These are phyloP conservation scores for Plenodomus biglobosus DNA, from an alignment of 2,329 filamentous ascomycete species.

Conservation along the genomic window DNA sequence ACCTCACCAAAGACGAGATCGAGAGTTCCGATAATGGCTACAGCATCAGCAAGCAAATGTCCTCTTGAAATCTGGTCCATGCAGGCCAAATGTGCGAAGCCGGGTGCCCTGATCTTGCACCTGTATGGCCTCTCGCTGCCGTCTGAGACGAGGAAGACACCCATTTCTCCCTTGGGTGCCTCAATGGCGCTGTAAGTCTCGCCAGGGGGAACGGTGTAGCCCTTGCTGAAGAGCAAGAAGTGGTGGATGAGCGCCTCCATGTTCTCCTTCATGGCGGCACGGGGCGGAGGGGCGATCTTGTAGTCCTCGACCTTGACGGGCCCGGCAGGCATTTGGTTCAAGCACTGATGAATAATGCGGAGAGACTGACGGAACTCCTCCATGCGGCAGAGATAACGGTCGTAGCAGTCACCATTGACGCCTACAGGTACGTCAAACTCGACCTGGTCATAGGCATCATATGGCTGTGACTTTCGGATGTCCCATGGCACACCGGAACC, in stretches of 20 bases:
- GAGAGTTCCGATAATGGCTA: constrained; percentile 77
- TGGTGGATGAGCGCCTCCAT: constrained; percentile 99
- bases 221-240: constrained; percentile 98
- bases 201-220: constrained; percentile 92
- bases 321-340: constrained; percentile 97
- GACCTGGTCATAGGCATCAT: constrained; percentile 96
- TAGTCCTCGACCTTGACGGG: constrained; percentile 97
- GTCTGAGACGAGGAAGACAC: constrained; percentile 92
- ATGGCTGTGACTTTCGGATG: constrained; percentile 93
- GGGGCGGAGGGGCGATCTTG: constrained; percentile 95
- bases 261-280: constrained; percentile 99
- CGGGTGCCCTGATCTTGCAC: constrained; percentile 95
- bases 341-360: constrained; percentile 96
- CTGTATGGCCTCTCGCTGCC: constrained; percentile 95
- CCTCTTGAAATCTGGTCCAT: constrained; percentile 94
- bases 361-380: constrained; percentile 98
- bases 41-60: constrained; percentile 92
- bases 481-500: constrained; percentile 96
- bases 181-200: constrained; percentile 98
- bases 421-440: constrained; percentile 98
- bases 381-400: constrained; percentile 98
- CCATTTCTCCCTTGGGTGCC: constrained; percentile 99
- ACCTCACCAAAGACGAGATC: constrained; percentile 45
- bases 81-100: constrained; percentile 90
- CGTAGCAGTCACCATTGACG: constrained; percentile 97